Evolutionary conservation across 1,139 yeast species (phyloP).

Genomic region (Meyerozyma guilliermondii): DNA sequence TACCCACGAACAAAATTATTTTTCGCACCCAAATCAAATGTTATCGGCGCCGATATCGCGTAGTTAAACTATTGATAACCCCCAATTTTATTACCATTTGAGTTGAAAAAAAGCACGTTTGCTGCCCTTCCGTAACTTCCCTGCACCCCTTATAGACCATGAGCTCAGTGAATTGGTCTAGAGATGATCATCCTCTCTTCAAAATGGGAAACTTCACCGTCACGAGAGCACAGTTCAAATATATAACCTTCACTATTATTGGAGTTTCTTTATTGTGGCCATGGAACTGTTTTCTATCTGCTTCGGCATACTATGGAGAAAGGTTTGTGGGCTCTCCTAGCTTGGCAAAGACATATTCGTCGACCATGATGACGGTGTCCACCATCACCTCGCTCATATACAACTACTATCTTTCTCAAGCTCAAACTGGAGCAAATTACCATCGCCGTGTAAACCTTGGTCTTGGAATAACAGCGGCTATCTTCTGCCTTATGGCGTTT

Average conservation of each 20-base stretch:
- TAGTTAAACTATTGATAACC: too few species aligned
- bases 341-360: constrained; percentile 60
- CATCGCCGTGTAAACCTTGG: constrained; percentile 55
- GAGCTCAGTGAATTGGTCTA: not conserved
- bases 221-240: constrained; percentile 41
- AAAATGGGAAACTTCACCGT: constrained; percentile 13
- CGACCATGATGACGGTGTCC: constrained; percentile 87
- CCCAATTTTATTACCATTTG: too few species aligned
- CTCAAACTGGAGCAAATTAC: constrained; percentile 63
- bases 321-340: constrained; percentile 52
- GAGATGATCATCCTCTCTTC: constrained; percentile 25
- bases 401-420: constrained; percentile 62
- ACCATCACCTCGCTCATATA: constrained; percentile 63
- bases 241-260: constrained; percentile 58
- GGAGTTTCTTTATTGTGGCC: constrained; percentile 91
- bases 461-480: constrained; percentile 48
- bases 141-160: not conserved
- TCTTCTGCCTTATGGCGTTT: constrained; percentile 47
- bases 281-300: constrained; percentile 89
- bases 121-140: too few species aligned
- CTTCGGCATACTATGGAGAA: constrained; percentile 73
- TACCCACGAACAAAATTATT: not conserved
- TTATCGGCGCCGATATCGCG: not conserved
- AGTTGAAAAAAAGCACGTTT: not conserved
- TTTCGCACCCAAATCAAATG: not conserved